These are phyloP conservation scores for Hypsizygus ulmarius DNA, from an alignment of 1,284 basidiomycete genomes.

Conservation along the genomic window DNA sequence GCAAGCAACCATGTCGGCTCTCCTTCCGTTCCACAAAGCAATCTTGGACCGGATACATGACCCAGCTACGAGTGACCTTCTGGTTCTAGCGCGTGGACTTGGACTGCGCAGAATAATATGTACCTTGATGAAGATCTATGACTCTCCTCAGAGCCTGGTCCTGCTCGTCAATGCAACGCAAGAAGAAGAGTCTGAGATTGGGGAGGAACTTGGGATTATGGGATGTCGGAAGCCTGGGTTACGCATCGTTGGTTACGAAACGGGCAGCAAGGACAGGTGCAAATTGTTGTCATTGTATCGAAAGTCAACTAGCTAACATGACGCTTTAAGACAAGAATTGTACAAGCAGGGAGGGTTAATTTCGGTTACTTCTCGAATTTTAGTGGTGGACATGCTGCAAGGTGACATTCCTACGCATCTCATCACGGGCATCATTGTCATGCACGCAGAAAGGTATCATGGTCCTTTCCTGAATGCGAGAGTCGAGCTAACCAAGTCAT, in stretches of 20 bases:
- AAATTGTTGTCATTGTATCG: conserved; percentile 19
- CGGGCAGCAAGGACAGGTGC: conserved; percentile 75
- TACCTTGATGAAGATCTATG: conserved; percentile 89
- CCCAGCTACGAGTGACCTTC: conserved; percentile 77
- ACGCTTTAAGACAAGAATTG: conserved; percentile 65
- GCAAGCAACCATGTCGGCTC: conserved; percentile 37
- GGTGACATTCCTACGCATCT: conserved; percentile 81
- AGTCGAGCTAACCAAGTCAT: neutral
- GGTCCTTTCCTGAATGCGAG: neutral
- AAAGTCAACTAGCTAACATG: neutral
- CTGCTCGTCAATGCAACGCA: conserved; percentile 85
- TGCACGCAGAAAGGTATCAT: conserved; percentile 85
- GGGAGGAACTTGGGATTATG: conserved; percentile 90
- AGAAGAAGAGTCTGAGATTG: conserved; percentile 89
- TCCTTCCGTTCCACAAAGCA: conserved; percentile 64
- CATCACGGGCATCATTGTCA: conserved; percentile 90
- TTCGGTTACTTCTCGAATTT: conserved; percentile 90
- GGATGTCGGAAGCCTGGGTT: conserved; percentile 88
- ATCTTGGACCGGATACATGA: conserved; percentile 70
- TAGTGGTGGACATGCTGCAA: conserved; percentile 94
- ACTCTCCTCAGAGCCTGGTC: conserved; percentile 82
- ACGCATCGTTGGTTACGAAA: conserved; percentile 83
- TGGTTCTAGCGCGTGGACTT: conserved; percentile 85
- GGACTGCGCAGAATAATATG: conserved; percentile 82
- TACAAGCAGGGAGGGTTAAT: conserved; percentile 89